phyloP scores from a whole-genome alignment of 768 basidiomycete genomes.

The Amanita thiersii region DNA sequence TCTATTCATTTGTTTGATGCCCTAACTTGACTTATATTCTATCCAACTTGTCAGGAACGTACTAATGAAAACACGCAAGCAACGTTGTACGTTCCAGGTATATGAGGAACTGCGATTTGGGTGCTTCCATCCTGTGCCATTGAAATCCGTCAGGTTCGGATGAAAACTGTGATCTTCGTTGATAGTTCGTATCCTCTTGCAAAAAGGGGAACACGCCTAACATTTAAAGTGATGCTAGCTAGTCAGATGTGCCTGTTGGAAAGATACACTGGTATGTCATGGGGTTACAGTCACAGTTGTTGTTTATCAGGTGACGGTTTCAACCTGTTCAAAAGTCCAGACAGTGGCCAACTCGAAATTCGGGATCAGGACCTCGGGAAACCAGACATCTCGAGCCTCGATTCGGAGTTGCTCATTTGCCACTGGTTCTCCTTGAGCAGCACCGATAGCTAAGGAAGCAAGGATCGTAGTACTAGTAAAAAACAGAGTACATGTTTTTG shows the following conservation, averaged over 20 bases:
- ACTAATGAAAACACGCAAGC: background rate
- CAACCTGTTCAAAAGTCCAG: constrained; percentile 20
- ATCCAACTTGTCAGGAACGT: no score
- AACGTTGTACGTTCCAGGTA: background rate
- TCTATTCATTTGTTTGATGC: no score
- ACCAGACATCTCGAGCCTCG: constrained; percentile 24
- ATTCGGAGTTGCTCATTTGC: no score
- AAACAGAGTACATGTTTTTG: no score
- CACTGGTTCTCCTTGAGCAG: constrained; percentile 17
- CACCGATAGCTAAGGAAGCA: constrained; percentile 15
- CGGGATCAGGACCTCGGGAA: constrained; percentile 21
- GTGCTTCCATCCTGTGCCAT: background rate
- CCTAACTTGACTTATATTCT: no score
- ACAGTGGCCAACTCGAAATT: constrained; percentile 16
- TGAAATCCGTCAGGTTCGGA: no score
- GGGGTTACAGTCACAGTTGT: background rate
- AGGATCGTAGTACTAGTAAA: constrained; percentile 18
- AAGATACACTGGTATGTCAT: background rate
- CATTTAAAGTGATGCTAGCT: constrained; percentile 33
- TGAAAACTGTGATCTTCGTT: no score
- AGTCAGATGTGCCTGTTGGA: constrained; percentile 29
- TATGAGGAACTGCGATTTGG: background rate
- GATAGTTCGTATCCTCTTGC: no score
- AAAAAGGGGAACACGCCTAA: constrained; percentile 20
- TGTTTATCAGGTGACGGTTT: constrained; percentile 23